These are phyloP conservation scores for Neurospora sp. DNA, from an alignment of 495 filamentous ascomycete species.

Conservation along the genomic window DNA sequence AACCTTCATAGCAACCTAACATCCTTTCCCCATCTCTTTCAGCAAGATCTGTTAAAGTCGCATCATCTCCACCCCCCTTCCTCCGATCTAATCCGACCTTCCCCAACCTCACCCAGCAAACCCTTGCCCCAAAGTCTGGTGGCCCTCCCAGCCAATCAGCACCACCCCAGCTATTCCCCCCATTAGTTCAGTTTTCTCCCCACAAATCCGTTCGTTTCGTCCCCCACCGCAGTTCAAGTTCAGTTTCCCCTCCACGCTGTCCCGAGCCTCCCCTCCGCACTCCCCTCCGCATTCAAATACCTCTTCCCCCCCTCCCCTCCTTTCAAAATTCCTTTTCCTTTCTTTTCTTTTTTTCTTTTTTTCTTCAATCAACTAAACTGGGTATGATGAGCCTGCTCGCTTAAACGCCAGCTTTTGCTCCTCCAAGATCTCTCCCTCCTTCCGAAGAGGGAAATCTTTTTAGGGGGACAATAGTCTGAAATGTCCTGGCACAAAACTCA, in stretches of 20 bases:
- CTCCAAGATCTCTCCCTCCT: constrained; percentile 18
- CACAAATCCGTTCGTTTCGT: constrained; percentile 1
- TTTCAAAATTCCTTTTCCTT: no score
- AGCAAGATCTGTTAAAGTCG: background rate
- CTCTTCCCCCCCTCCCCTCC: no score
- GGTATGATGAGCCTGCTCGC: constrained; percentile 43
- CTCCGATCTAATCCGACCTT: background rate
- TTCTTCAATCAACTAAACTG: constrained; percentile 48
- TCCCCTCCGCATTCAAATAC: no score
- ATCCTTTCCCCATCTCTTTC: accelerated
- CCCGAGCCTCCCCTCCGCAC: no score
- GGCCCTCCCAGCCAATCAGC: background rate
- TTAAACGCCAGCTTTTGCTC: constrained; percentile 23
- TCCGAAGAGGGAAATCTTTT: background rate
- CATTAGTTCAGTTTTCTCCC: background rate
- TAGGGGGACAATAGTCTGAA: constrained; percentile 38
- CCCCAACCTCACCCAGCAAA: background rate
- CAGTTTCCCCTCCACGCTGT: background rate
- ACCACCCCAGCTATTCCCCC: background rate
- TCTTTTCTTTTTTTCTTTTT: constrained; percentile 8
- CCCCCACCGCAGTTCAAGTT: background rate
- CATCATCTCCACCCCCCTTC: background rate
- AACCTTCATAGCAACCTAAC: background rate
- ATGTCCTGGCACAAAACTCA: constrained; percentile 45
- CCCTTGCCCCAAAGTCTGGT: background rate